A percentile compares a stretch with the other conserved stretches of the same genome.
These are phyloP conservation scores for Sarocladium oryzae DNA, from an alignment of 2,329 filamentous ascomycete species.

Conservation along the genomic window DNA sequence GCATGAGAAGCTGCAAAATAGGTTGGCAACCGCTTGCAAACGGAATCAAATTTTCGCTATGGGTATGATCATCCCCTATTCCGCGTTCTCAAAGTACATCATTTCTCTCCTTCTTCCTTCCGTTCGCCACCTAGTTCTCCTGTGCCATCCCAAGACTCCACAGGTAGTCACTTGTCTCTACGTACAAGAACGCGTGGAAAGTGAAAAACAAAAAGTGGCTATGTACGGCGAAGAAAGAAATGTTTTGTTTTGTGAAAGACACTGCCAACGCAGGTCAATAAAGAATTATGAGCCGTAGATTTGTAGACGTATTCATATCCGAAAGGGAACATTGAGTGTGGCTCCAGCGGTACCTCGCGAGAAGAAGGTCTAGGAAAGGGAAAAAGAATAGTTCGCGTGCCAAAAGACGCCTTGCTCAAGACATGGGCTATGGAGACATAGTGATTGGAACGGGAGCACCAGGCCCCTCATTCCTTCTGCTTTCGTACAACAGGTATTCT, in stretches of 20 bases:
- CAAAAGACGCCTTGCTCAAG: neutral
- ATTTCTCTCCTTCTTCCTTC: neutral
- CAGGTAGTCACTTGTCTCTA: too few relatives aligned
- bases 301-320: too few relatives aligned
- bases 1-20: neutral
- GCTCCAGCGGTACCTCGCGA: too few relatives aligned
- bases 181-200: too few relatives aligned
- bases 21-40: neutral
- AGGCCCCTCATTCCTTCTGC: neutral
- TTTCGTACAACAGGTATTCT: neutral
- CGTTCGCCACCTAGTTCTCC: neutral
- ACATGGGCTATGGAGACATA: neutral
- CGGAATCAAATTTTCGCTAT: neutral
- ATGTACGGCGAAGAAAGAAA: too few relatives aligned
- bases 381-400: neutral
- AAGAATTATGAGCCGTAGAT: too few relatives aligned
- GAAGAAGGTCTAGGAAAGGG: too few relatives aligned
- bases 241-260: too few relatives aligned
- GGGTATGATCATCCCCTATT: slow-evolving; percentile 6
- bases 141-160: neutral
- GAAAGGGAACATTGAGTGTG: too few relatives aligned
- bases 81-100: neutral
- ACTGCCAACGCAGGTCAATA: too few relatives aligned
- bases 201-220: too few relatives aligned
- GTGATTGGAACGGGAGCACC: neutral